Conservation (phyloP, 1,284 basidiomycete genomes). For the Fomitopsis schrenkii region DNA sequence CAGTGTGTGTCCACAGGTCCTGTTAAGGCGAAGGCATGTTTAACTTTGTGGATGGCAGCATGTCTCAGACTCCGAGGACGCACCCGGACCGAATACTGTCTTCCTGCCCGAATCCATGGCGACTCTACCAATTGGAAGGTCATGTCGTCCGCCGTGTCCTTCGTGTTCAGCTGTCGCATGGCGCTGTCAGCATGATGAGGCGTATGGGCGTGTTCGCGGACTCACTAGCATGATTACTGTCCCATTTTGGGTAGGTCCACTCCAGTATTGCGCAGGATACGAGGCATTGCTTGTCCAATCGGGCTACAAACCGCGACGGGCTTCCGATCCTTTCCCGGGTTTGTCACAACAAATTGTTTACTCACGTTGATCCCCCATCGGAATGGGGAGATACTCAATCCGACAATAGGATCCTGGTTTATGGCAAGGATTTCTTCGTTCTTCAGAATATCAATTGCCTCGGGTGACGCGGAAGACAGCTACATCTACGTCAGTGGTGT, state of each 20-base stretch:
- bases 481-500: constrained; percentile 16
- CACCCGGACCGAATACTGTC: constrained; percentile 56
- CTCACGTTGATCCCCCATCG: constrained; percentile 56
- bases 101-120: constrained; percentile 62
- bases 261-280: constrained; percentile 48
- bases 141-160: constrained; percentile 48
- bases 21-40: constrained; percentile 15
- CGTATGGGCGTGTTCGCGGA: not conserved
- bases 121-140: constrained; percentile 62
- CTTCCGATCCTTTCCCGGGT: too few species aligned
- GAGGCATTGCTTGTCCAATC: constrained; percentile 41
- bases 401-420: constrained; percentile 59
- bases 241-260: constrained; percentile 40
- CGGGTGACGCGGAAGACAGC: constrained; percentile 43
- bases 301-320: constrained; percentile 24
- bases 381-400: constrained; percentile 57
- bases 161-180: constrained; percentile 29
- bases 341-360: not conserved
- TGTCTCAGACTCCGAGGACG: constrained; percentile 9
- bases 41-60: too few species aligned
- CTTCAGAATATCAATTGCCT: constrained; percentile 48
- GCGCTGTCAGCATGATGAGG: not conserved
- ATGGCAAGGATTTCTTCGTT: constrained; percentile 65
- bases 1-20: constrained; percentile 64
- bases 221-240: constrained; percentile 37